Percentiles rank a stretch among this genome's conserved stretches.
Conservation (phyloP, 108 stramenopile species). For the Pseudonitzschia delicatissima region DNA sequence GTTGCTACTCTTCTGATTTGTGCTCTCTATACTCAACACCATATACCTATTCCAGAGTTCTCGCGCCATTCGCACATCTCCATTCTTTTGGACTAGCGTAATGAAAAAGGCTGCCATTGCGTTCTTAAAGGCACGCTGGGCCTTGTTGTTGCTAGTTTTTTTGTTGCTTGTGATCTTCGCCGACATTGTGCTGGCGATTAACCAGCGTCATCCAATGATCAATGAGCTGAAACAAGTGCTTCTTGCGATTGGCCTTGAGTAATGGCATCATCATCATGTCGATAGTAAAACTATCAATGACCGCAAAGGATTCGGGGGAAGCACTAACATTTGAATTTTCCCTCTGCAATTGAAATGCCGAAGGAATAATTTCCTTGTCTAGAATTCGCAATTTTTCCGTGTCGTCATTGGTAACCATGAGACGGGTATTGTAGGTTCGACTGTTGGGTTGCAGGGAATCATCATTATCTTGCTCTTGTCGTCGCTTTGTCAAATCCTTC, state of each 20-base stretch:
- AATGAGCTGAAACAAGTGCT: conserved; percentile 17
- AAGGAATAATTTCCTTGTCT: conserved; percentile 16
- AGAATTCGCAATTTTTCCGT: conserved; percentile 8
- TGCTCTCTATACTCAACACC: neutral
- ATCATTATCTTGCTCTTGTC: neutral
- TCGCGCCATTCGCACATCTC: conserved; percentile 47
- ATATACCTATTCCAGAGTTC: conserved; percentile 58
- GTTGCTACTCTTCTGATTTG: neutral
- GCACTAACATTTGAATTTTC: neutral
- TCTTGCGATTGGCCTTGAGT: conserved; percentile 32
- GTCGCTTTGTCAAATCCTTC: conserved; percentile 20
- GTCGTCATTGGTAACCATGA: conserved; percentile 28
- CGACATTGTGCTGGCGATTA: neutral
- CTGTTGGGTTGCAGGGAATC: conserved; percentile 37
- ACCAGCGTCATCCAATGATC: conserved; percentile 16
- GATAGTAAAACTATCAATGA: conserved; percentile 63
- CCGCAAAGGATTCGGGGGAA: neutral
- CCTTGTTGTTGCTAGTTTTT: neutral
- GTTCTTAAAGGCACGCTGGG: conserved; percentile 20
- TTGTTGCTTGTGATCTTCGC: neutral
- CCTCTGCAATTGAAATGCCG: neutral
- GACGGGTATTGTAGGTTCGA: conserved; percentile 66
- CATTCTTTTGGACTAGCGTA: conserved; percentile 42
- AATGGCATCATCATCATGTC: conserved; percentile 60
- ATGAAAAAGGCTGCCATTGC: conserved; percentile 68